A percentile compares a stretch with the other conserved stretches of the same genome.
Conservation (phyloP, 2,329 filamentous ascomycete genomes). For the Daldinia sp. region DNA sequence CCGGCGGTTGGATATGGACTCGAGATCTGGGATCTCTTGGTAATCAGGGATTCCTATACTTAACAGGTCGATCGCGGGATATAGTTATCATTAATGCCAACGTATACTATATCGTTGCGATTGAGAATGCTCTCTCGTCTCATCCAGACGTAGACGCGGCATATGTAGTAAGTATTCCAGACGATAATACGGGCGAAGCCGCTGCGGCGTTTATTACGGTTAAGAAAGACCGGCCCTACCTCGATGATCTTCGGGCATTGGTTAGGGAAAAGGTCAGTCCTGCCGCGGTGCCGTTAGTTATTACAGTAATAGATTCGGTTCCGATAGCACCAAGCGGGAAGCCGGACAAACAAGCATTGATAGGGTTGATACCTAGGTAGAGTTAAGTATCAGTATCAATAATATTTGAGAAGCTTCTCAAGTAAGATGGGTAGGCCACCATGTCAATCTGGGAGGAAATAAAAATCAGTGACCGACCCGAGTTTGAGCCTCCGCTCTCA, state of each 20-base stretch:
- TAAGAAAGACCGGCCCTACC: background rate
- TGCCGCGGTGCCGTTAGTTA: conserved; percentile 9
- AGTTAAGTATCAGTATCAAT: background rate
- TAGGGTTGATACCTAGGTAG: background rate
- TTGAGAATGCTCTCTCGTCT: conserved; percentile 20
- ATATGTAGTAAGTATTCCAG: conserved; percentile 22
- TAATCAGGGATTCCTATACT: conserved; percentile 9
- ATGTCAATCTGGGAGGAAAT: background rate
- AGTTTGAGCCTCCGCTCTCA: too few relatives aligned
- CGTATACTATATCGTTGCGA: conserved; percentile 22
- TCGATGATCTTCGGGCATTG: conserved; percentile 1
- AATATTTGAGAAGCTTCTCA: background rate
- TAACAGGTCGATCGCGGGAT: conserved; percentile 17
- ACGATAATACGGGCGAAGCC: conserved; percentile 22
- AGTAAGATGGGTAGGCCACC: background rate
- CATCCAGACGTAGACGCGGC: conserved; percentile 25
- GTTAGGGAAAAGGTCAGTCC: conserved; percentile 20
- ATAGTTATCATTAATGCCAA: conserved; percentile 25
- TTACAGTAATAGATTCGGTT: conserved; percentile 15
- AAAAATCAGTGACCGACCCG: too few relatives aligned
- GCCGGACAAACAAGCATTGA: conserved; percentile 23
- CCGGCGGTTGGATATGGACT: conserved; percentile 20
- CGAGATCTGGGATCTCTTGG: conserved; percentile 20
- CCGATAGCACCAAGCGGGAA: conserved; percentile 28
- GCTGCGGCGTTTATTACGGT: conserved; percentile 13